Percentiles rank a stretch among this genome's conserved stretches.
phyloP scores from a whole-genome alignment of 352 stramenopile genomes.

The Peronospora destructor region DNA sequence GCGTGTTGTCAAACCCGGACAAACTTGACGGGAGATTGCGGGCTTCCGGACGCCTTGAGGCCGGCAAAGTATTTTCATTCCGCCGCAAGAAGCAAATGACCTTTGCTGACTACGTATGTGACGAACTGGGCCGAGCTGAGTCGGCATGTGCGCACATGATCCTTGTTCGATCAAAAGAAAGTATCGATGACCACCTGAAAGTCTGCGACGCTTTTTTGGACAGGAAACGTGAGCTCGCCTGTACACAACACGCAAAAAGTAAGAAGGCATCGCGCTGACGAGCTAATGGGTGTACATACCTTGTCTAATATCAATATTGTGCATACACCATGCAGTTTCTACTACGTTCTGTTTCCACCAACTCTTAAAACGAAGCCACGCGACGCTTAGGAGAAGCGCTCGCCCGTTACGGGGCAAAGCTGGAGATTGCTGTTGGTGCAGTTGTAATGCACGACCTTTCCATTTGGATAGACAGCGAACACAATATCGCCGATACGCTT shows the following conservation, averaged over 20 bases:
- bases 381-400: slow-evolving; percentile 60
- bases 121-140: slow-evolving; percentile 34
- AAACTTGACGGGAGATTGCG: slow-evolving; percentile 22
- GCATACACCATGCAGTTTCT: slow-evolving; percentile 17
- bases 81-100: slow-evolving; percentile 38
- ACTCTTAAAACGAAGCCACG: slow-evolving; percentile 16
- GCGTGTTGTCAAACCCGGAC: slow-evolving; percentile 28
- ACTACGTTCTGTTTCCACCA: slow-evolving; percentile 24
- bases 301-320: slow-evolving; percentile 27
- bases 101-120: slow-evolving; percentile 57
- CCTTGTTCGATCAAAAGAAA: slow-evolving; percentile 44
- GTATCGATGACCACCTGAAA: slow-evolving; percentile 65
- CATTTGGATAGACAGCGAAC: slow-evolving; percentile 82
- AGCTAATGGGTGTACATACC: slow-evolving; percentile 8
- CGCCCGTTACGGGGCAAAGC: slow-evolving; percentile 71
- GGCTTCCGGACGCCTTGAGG: slow-evolving; percentile 45
- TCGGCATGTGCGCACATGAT: slow-evolving; percentile 70
- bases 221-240: slow-evolving; percentile 36
- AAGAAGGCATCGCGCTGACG: slow-evolving; percentile 17
- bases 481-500: slow-evolving; percentile 87
- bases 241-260: slow-evolving; percentile 8
- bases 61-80: slow-evolving; percentile 51
- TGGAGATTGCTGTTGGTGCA: slow-evolving; percentile 82
- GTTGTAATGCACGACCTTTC: slow-evolving; percentile 85
- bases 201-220: slow-evolving; percentile 64